Evolutionary conservation across 768 basidiomycete species (phyloP).

Genomic region (Podaxis mareebaensis): DNA sequence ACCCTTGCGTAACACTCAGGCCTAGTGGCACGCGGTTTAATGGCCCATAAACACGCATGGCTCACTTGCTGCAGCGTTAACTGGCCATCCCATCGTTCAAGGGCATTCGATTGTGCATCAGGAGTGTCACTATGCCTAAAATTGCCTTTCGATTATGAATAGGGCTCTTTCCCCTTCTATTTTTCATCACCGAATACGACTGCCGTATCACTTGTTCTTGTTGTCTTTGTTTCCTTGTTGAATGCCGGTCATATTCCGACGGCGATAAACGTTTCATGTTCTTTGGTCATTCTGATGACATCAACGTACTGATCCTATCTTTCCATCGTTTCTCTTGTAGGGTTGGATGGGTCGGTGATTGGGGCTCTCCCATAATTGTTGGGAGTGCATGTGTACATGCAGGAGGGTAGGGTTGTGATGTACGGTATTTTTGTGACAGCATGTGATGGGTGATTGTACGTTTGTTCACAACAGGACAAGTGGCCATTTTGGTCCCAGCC

Average conservation of each 20-base stretch:
- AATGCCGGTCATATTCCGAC: background rate
- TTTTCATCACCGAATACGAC: background rate
- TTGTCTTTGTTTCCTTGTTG: background rate
- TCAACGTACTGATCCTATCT: conserved; percentile 14
- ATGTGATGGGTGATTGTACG: conserved; percentile 2
- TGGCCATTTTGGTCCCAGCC: background rate
- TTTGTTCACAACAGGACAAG: background rate
- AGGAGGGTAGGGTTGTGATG: background rate
- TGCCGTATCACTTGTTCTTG: background rate
- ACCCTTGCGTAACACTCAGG: background rate
- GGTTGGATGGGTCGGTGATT: conserved; percentile 64
- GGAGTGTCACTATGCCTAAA: background rate
- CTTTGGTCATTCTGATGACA: background rate
- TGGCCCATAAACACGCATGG: background rate
- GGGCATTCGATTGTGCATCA: background rate
- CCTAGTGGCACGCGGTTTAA: conserved; percentile 7
- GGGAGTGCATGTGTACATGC: background rate
- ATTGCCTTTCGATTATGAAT: background rate
- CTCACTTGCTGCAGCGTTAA: background rate
- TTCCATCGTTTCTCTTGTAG: conserved; percentile 30
- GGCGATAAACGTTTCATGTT: background rate
- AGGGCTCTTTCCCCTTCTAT: background rate
- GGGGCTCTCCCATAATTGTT: background rate
- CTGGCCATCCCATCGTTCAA: background rate
- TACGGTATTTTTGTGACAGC: background rate